Evolutionary conservation across 1,284 basidiomycete species (phyloP).

Genomic region (Crucibulum parvulum): DNA sequence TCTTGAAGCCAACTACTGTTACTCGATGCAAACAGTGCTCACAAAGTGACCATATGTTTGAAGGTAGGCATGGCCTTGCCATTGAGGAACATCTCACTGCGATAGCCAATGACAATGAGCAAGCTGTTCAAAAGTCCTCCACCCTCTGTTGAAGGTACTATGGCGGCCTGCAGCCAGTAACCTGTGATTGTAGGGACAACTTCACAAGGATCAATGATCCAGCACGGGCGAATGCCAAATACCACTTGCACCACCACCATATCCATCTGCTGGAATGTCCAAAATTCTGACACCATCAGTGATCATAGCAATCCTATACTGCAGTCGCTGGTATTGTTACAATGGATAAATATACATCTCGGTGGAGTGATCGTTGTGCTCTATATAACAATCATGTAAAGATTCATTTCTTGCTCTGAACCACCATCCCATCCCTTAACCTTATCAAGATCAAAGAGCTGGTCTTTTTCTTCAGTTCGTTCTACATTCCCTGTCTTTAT

Average conservation of each 20-base stretch:
- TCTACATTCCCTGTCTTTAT: too few species aligned
- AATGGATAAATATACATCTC: too few species aligned
- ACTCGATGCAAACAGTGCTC: background rate
- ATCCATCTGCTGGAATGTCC: conserved; percentile 1
- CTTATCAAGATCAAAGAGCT: too few species aligned
- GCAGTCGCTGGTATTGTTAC: too few species aligned
- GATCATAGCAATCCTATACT: conserved; percentile 6
- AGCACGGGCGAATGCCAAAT: background rate
- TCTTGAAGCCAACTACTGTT: too few species aligned
- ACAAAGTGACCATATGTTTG: background rate
- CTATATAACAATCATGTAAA: too few species aligned
- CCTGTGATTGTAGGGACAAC: conserved; percentile 5
- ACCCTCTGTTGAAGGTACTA: conserved; percentile 2
- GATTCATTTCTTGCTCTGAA: too few species aligned
- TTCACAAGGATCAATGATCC: conserved; percentile 7
- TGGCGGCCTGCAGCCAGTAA: background rate
- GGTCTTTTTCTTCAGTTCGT: too few species aligned
- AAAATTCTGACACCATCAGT: background rate
- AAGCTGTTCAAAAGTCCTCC: conserved; percentile 6
- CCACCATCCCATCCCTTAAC: too few species aligned
- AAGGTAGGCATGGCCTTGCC: background rate
- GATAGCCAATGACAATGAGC: conserved; percentile 6
- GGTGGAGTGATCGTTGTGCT: too few species aligned
- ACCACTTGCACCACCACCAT: background rate
- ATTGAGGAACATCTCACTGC: conserved; percentile 1